A percentile compares a stretch with the other conserved stretches of the same genome.
These are phyloP conservation scores for Fusarium nygamai DNA, from an alignment of 2,329 filamentous ascomycete genomes.

Conservation along the genomic window DNA sequence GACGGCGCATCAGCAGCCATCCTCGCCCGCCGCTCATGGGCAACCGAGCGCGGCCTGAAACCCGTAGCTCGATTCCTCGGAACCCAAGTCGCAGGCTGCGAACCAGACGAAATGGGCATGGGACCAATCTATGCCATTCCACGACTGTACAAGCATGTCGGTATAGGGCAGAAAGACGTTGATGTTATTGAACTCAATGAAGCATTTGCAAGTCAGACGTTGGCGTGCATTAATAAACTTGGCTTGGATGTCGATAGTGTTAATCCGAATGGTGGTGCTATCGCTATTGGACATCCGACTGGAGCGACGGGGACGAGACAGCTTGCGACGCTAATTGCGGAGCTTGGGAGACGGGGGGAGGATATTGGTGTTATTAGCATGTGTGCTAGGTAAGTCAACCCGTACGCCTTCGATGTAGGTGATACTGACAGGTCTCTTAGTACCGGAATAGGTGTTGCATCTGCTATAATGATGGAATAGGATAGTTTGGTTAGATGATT, in stretches of 20 bases:
- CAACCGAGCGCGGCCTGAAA: constrained; percentile 74
- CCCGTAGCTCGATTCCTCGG: constrained; percentile 77
- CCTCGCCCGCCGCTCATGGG: constrained; percentile 76
- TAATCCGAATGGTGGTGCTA: constrained; percentile 91
- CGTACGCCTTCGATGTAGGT: too few relatives aligned
- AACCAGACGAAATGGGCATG: constrained; percentile 91
- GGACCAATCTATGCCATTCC: constrained; percentile 88
- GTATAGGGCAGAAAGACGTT: constrained; percentile 73
- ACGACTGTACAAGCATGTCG: constrained; percentile 73
- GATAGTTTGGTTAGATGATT: not conserved
- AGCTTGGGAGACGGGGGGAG: not conserved
- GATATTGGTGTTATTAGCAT: constrained; percentile 26
- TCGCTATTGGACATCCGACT: constrained; percentile 88
- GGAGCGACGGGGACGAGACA: constrained; percentile 75
- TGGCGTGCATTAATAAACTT: constrained; percentile 76
- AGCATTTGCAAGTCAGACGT: constrained; percentile 71
- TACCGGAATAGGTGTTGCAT: not conserved
- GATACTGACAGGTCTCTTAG: rapidly evolving
- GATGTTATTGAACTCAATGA: constrained; percentile 94
- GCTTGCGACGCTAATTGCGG: constrained; percentile 4
- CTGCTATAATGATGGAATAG: not conserved
- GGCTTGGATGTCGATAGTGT: constrained; percentile 76
- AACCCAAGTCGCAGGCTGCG: constrained; percentile 83
- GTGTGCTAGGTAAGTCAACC: constrained; percentile 30
- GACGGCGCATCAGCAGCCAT: constrained; percentile 80